Conservation (phyloP, 1,139 yeast species). For the Suhomyces bokatorum region DNA sequence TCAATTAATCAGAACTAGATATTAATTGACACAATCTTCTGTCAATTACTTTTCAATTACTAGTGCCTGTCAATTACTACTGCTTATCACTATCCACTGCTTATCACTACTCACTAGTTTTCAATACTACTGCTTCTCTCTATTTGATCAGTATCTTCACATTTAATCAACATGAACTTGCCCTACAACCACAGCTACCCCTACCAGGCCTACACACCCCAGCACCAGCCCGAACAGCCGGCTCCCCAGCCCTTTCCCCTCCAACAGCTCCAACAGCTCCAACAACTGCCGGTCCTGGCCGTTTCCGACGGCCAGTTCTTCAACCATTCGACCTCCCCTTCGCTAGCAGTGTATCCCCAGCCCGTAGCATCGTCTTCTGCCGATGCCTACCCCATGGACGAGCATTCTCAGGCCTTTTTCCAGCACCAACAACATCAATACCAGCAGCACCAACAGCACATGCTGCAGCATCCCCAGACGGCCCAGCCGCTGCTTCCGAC, state of each 20-base stretch:
- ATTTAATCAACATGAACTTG: conserved; percentile 17
- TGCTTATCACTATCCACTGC: no score
- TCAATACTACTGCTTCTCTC: no score
- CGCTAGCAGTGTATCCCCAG: conserved; percentile 1
- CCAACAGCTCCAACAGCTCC: conserved; percentile 3
- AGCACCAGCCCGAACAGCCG: conserved; percentile 11
- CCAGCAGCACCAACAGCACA: conserved; percentile 14
- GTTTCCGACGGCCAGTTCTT: conserved; percentile 2
- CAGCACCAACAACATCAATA: conserved; percentile 14
- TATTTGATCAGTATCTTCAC: no score
- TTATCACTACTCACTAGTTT: no score
- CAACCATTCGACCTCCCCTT: conserved; percentile 1
- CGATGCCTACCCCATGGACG: conserved; percentile 6
- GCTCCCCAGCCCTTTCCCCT: conserved; percentile 3
- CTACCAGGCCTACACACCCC: conserved; percentile 11
- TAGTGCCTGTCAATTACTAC: no score
- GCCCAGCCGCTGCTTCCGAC: conserved; percentile 5
- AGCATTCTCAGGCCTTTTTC: conserved; percentile 10
- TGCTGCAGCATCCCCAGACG: conserved; percentile 7
- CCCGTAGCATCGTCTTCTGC: not conserved
- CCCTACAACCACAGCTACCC: conserved; percentile 16
- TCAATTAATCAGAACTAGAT: no score
- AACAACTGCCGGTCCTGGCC: not conserved
- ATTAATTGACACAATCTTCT: no score
- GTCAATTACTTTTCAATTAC: no score